Evolutionary conservation across 768 basidiomycete genomes (phyloP).

Genomic region (Phylloporus sp.): DNA sequence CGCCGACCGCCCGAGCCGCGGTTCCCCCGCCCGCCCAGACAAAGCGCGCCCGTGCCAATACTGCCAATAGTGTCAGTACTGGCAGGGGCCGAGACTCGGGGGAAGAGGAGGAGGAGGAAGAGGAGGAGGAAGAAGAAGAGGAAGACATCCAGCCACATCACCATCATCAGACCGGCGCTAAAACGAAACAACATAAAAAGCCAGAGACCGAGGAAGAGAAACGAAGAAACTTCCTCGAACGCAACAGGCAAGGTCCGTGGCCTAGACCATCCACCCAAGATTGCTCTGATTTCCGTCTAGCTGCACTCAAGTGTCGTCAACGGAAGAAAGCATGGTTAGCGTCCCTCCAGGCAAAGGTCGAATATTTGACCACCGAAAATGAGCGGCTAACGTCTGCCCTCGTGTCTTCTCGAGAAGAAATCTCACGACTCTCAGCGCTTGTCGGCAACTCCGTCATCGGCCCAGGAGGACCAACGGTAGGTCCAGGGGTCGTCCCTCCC

Average conservation of each 20-base stretch:
- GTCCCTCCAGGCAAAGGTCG: conserved; percentile 90
- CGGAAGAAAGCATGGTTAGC: conserved; percentile 98
- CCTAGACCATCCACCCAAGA: not conserved
- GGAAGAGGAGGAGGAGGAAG: conserved; percentile 38
- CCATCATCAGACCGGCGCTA: conserved; percentile 23
- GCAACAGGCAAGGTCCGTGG: conserved; percentile 87
- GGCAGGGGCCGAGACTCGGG: conserved; percentile 36
- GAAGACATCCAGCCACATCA: conserved; percentile 20
- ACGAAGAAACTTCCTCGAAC: conserved; percentile 91
- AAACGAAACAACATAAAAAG: conserved; percentile 49
- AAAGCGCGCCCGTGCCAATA: conserved; percentile 39
- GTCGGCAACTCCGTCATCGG: conserved; percentile 64
- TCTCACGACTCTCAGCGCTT: conserved; percentile 73
- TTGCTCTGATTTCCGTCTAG: conserved; percentile 38
- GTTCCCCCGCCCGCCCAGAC: conserved; percentile 18
- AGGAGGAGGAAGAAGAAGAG: conserved; percentile 39
- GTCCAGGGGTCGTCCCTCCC: conserved; percentile 29
- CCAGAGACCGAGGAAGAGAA: conserved; percentile 99
- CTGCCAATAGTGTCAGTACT: conserved; percentile 28
- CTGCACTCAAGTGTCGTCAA: conserved; percentile 97
- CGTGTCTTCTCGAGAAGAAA: conserved; percentile 86
- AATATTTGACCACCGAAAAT: conserved; percentile 89
- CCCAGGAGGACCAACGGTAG: conserved; percentile 29
- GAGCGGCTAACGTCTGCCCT: conserved; percentile 88
- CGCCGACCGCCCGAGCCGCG: conserved; percentile 23